Evolutionary conservation across 1,284 basidiomycete genomes (phyloP).

Genomic region (Sporisorium iseilematis-ciliati): DNA sequence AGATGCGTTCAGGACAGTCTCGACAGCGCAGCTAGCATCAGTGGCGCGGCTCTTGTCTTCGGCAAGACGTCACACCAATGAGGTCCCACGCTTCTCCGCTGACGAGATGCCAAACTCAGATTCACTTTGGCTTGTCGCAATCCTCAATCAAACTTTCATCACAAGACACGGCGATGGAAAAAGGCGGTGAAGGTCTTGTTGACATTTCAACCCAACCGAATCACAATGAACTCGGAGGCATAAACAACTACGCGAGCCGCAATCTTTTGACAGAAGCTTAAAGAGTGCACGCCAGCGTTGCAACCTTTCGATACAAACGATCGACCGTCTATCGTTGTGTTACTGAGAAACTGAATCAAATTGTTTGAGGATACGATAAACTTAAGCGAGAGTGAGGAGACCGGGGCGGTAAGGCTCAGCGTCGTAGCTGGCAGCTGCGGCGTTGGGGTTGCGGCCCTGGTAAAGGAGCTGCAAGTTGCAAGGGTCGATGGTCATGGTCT

Average conservation of each 20-base stretch:
- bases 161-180: too few relatives aligned
- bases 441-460: constrained; percentile 24
- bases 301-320: background rate
- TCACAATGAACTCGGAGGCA: too few relatives aligned
- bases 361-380: background rate
- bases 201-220: too few relatives aligned
- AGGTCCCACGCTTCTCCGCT: constrained; percentile 1
- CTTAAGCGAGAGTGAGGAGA: constrained; percentile 24
- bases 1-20: constrained; percentile 1
- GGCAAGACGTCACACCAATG: constrained; percentile 6
- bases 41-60: background rate
- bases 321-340: background rate
- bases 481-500: constrained; percentile 40
- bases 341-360: background rate
- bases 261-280: too few relatives aligned
- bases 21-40: constrained; percentile 1
- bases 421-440: constrained; percentile 13
- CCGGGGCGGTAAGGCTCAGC: constrained; percentile 37
- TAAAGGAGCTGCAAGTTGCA: constrained; percentile 32
- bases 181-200: too few relatives aligned
- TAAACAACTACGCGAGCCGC: too few relatives aligned
- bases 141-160: too few relatives aligned
- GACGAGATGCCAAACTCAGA: background rate
- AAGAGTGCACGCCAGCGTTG: background rate
- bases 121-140: background rate